Evolutionary conservation across 225 moss, liverwort and hornwort species (phyloP), one percentile per base, ranked within the genome.

Genomic region (Climacium dendroides): DNA sequence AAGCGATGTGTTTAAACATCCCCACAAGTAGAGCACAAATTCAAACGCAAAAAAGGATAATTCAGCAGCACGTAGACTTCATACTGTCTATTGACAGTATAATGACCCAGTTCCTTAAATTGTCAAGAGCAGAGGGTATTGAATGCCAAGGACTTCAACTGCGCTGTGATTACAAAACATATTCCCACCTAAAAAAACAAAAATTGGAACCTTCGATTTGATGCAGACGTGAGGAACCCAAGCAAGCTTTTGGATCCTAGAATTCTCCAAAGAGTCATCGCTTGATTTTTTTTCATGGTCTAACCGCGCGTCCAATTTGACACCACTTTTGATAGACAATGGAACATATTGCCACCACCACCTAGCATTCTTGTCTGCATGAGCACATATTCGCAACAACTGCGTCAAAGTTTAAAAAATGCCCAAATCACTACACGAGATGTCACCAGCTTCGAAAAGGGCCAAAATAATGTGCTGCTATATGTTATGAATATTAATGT

Each of bases 341-440:
- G 98, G 98, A 85, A 96, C 84, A 90, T 96, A 90, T 85, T 96
- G 98, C 98, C 98, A 98, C 90, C 95, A 92, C 98, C 98, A 96
- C 85, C 96, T 92, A 61, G 93, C 98, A 89, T 95, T 93, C 89
- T 92, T 94, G 65, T 96, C 98, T 98, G 92, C 90, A 93, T n/a
- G 43, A 63, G 34, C 72, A 89, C 84, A 78, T 58, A 59, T 77
- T 91, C 66, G 74, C 85, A 85, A 62, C 72, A 87, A 72, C 54
- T 71, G 30, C 32, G 78, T 90, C 87, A 86, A 64, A 87, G 71
- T 43, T 70, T 15, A 41, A 78, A 60, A 81, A 61, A 61, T 80
- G 79, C 61, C 69, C 67, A n/a, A n/a, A n/a, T n/a, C n/a, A n/a
- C n/a, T n/a, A n/a, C n/a, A 90, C 34, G 22, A 81, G 77, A 60